A percentile compares a stretch with the other conserved stretches of the same genome.
phyloP scores from a whole-genome alignment of 2,329 filamentous ascomycete genomes.

The Aspergillus sp. region DNA sequence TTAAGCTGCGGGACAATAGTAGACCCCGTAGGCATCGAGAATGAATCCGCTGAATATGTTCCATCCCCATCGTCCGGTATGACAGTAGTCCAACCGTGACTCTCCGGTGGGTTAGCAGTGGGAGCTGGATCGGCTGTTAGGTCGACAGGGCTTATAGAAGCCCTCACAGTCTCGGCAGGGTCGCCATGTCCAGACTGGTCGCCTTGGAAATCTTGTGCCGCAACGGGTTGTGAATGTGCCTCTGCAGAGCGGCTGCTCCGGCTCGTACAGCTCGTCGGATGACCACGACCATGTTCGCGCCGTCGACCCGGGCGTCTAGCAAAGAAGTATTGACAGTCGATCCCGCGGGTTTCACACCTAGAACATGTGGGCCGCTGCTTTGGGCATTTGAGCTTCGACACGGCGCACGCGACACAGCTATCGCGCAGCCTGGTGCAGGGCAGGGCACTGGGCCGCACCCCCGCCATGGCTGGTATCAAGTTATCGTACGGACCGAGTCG shows the following conservation, averaged over 20 bases:
- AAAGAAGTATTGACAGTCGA: conserved; percentile 38
- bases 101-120: too few species aligned
- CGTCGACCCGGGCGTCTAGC: conserved; percentile 35
- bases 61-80: background rate
- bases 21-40: background rate
- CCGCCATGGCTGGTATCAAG: background rate
- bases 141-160: too few species aligned
- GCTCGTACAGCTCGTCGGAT: conserved; percentile 2
- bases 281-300: conserved; percentile 15
- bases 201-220: background rate
- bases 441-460: background rate
- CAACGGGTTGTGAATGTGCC: background rate
- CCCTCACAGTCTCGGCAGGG: too few species aligned
- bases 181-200: background rate
- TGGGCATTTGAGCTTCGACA: conserved; percentile 37
- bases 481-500: background rate
- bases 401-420: conserved; percentile 44
- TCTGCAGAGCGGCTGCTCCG: background rate
- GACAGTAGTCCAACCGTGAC: background rate
- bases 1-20: background rate
- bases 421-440: conserved; percentile 35
- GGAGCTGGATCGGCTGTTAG: background rate
- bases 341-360: conserved; percentile 36
- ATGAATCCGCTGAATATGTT: background rate
- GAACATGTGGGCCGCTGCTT: conserved; percentile 30